phyloP scores from a whole-genome alignment of 108 stramenopile species.

The Hondaea fermentalgiana region DNA sequence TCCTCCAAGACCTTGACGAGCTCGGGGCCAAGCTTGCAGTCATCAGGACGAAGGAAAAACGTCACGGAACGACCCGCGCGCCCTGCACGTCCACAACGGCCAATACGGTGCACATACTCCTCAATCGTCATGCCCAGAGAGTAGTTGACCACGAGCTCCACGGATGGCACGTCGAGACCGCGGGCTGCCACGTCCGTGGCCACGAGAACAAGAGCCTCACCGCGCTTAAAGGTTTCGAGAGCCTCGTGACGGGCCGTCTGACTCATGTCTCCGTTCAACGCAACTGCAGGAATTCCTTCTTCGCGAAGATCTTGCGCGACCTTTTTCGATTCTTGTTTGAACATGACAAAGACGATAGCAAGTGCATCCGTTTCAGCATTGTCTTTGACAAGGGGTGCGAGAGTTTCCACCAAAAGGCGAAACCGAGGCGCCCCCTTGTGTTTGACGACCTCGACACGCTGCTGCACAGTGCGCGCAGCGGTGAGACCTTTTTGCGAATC shows the following conservation, averaged over 20 bases:
- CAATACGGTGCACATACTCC: conserved; percentile 66
- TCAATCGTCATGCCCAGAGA: conserved; percentile 73
- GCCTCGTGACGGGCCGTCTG: conserved; percentile 92
- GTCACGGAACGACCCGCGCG: conserved; percentile 34
- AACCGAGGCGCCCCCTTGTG: neutral
- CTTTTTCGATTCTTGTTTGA: conserved; percentile 79
- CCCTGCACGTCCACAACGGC: conserved; percentile 51
- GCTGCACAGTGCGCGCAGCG: neutral
- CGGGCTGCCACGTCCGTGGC: conserved; percentile 97
- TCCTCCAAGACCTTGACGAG: conserved; percentile 79
- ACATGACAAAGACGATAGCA: conserved; percentile 91
- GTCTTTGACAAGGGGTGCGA: conserved; percentile 85
- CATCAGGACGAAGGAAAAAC: conserved; percentile 45
- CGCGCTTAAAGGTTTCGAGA: conserved; percentile 80
- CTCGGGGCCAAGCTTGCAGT: conserved; percentile 67
- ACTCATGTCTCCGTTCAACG: conserved; percentile 89
- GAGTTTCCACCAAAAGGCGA: conserved; percentile 38
- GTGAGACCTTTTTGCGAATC: neutral
- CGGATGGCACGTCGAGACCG: conserved; percentile 95
- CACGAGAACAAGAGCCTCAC: conserved; percentile 76
- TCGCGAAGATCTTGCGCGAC: conserved; percentile 79
- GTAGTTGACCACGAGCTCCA: conserved; percentile 90
- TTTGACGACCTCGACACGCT: neutral
- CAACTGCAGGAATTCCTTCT: conserved; percentile 77
- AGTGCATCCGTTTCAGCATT: conserved; percentile 34